A percentile compares a stretch with the other conserved stretches of the same genome.
These are phyloP conservation scores for Isoetes taiwanensis DNA, from an alignment of 75 land plant genomes.

Conservation along the genomic window DNA sequence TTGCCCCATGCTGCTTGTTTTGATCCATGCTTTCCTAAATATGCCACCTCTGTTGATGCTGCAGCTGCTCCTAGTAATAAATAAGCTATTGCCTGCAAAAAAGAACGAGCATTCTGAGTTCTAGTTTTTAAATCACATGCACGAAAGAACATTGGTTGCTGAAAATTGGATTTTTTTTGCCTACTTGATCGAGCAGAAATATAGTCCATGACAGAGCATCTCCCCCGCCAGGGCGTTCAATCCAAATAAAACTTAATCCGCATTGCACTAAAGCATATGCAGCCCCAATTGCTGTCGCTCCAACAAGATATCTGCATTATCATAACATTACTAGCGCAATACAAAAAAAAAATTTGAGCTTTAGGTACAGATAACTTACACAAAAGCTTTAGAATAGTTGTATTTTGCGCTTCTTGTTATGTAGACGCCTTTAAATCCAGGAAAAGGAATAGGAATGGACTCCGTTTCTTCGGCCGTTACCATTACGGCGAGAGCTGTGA, in stretches of 20 bases:
- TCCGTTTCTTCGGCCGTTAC: too few species aligned
- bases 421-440: not conserved
- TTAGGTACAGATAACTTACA: too few species aligned
- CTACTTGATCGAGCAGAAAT: not conserved
- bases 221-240: not conserved
- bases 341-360: too few species aligned
- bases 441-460: not conserved
- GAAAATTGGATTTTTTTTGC: too few species aligned
- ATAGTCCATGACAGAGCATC: not conserved
- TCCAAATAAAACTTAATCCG: not conserved
- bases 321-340: not conserved
- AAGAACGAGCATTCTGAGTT: too few species aligned
- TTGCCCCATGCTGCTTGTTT: not conserved
- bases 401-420: not conserved
- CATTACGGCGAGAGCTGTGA: too few species aligned
- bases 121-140: too few species aligned
- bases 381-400: not conserved
- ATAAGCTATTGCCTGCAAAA: not conserved
- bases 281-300: not conserved
- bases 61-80: not conserved
- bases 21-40: not conserved
- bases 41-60: constrained; percentile 2
- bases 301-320: not conserved
- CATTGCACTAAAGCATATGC: not conserved
- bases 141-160: not conserved